Percentiles rank a stretch among this genome's conserved stretches.
Conservation (phyloP, 257 asterid species). For the Penstemon newberryi region DNA sequence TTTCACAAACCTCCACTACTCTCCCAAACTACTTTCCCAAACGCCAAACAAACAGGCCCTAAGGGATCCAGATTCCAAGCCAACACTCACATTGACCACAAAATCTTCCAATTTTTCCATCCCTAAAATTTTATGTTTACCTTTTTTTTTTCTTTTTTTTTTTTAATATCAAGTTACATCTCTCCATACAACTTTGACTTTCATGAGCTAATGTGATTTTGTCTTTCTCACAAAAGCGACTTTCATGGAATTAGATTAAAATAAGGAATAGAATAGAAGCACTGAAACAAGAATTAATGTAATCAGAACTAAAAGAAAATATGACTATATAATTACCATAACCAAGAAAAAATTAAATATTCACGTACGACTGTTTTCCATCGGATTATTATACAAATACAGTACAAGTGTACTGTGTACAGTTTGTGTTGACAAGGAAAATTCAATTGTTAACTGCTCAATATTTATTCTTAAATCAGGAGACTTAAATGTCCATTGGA, state of each 20-base stretch:
- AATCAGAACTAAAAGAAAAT: conserved; percentile 25
- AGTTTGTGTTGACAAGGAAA: background rate
- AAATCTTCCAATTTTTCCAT: conserved; percentile 11
- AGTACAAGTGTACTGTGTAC: no score
- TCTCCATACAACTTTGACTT: conserved; percentile 42
- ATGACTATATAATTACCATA: conserved; percentile 1
- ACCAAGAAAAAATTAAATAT: conserved; percentile 5
- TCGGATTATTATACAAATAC: no score
- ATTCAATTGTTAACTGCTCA: conserved; percentile 31
- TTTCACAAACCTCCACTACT: no score
- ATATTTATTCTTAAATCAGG: conserved; percentile 28
- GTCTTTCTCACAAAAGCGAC: conserved; percentile 34
- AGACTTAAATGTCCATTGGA: conserved; percentile 64
- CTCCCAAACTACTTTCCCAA: no score
- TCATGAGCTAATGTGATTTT: conserved; percentile 23
- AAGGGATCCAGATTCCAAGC: conserved; percentile 34
- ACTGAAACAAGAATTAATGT: conserved; percentile 40
- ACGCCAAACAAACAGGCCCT: conserved; percentile 21
- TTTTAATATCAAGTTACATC: no score
- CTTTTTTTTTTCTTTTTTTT: no score
- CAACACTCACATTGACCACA: conserved; percentile 46
- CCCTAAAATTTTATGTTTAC: conserved; percentile 18
- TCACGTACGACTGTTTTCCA: no score
- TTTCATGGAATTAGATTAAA: conserved; percentile 31
- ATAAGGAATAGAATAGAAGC: conserved; percentile 46